phyloP scores from a whole-genome alignment of 306 rosid species.

The Cicer arietinum region DNA sequence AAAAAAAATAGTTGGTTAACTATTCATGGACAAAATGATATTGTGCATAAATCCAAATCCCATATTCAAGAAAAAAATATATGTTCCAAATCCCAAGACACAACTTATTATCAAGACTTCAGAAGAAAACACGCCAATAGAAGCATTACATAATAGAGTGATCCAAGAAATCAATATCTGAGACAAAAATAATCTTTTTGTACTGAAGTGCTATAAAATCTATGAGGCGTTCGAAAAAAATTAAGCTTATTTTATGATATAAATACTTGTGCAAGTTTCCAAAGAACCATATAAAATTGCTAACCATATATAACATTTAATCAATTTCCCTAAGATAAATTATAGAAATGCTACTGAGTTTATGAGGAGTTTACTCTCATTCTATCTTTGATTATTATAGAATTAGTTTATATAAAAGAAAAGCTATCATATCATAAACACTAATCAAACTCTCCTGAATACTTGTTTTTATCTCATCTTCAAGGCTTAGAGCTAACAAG shows the following conservation, averaged over 20 bases:
- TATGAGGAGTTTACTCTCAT: neutral
- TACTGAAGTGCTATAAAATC: neutral
- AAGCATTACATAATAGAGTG: neutral
- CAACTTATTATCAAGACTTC: neutral
- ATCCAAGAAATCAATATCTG: neutral
- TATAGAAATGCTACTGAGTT: neutral
- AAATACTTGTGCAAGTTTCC: neutral
- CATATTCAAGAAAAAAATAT: too few species aligned
- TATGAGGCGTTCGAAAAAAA: neutral
- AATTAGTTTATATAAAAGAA: neutral
- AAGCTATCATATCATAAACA: neutral
- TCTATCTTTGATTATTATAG: neutral
- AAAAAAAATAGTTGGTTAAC: neutral
- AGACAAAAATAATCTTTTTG: neutral
- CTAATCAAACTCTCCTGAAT: neutral
- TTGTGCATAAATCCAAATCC: neutral
- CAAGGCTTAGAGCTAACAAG: neutral
- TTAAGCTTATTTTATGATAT: neutral
- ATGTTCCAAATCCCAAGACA: neutral
- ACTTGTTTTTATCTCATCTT: neutral
- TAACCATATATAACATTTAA: too few species aligned
- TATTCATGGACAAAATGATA: neutral
- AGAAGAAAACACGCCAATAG: neutral
- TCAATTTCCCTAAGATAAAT: neutral
- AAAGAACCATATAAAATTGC: too few species aligned